Evolutionary conservation across 1,284 basidiomycete species (phyloP).

Genomic region (Rugiboletus extremiorientalis): DNA sequence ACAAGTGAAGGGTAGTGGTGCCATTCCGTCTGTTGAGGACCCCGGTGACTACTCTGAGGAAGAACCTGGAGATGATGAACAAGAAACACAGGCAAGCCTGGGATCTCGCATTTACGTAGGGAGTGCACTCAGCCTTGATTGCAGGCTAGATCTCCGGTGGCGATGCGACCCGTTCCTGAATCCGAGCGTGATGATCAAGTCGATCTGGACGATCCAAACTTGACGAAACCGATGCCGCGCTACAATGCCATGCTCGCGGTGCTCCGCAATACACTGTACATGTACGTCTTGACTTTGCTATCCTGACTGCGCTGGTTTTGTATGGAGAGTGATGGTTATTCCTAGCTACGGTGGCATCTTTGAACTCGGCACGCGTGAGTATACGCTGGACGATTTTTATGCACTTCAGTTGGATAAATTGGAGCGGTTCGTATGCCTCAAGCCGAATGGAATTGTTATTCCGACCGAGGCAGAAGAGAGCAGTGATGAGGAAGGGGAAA

Average conservation of each 20-base stretch:
- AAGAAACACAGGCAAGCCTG: conserved; percentile 25
- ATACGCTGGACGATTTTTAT: conserved; percentile 85
- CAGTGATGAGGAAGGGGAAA: conserved; percentile 57
- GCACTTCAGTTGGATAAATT: conserved; percentile 78
- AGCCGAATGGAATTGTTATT: conserved; percentile 61
- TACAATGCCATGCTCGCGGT: conserved; percentile 94
- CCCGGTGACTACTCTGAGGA: conserved; percentile 32
- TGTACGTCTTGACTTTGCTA: conserved; percentile 47
- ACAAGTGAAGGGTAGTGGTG: conserved; percentile 14
- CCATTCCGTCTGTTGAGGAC: not conserved
- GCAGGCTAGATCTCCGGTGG: conserved; percentile 2
- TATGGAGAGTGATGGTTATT: not conserved
- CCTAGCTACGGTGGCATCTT: conserved; percentile 85
- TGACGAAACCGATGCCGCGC: conserved; percentile 72
- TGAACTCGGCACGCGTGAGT: conserved; percentile 79
- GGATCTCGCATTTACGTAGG: not conserved
- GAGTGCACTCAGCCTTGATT: not conserved
- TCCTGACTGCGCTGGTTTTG: not conserved
- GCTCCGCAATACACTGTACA: conserved; percentile 82
- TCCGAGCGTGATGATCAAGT: conserved; percentile 30
- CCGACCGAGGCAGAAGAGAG: conserved; percentile 61
- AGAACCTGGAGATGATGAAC: conserved; percentile 30
- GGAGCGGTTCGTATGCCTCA: conserved; percentile 73
- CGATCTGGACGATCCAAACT: conserved; percentile 71
- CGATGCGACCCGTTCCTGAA: not conserved